These are phyloP conservation scores for Mollisia scopiformis DNA, from an alignment of 2,329 filamentous ascomycete genomes.

Conservation along the genomic window DNA sequence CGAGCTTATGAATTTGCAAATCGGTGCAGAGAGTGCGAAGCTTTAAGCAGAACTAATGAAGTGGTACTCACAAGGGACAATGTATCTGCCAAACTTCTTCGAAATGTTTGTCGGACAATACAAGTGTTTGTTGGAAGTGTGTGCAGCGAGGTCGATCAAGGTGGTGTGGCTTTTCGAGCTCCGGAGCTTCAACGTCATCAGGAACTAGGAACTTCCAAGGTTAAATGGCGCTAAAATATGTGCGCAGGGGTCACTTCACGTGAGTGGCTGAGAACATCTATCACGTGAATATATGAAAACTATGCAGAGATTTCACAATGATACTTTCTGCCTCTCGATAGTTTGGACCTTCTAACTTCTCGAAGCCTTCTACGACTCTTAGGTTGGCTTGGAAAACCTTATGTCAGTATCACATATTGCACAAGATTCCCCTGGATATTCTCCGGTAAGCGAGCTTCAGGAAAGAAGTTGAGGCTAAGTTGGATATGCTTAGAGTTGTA, in stretches of 20 bases:
- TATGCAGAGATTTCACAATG: too few relatives aligned
- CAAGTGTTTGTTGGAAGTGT: conserved; percentile 1
- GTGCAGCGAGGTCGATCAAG: not conserved
- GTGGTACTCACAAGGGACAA: conserved; percentile 6
- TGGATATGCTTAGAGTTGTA: too few relatives aligned
- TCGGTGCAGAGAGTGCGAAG: not conserved
- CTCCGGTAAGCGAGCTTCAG: not conserved
- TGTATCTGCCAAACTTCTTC: not conserved
- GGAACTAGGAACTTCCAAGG: too few relatives aligned
- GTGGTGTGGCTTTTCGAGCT: conserved; percentile 9
- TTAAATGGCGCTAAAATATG: not conserved
- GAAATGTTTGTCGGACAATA: not conserved
- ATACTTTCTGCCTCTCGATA: too few relatives aligned
- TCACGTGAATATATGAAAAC: not conserved
- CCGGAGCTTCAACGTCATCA: conserved; percentile 25
- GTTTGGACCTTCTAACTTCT: too few relatives aligned
- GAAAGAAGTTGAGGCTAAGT: too few relatives aligned
- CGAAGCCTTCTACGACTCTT: too few relatives aligned
- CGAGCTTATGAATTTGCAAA: not conserved
- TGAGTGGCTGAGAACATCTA: not conserved
- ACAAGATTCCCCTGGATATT: not conserved
- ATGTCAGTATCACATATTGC: too few relatives aligned
- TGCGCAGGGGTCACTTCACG: not conserved
- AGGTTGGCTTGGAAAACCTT: too few relatives aligned
- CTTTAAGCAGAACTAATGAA: not conserved